Evolutionary conservation across 805 yeast genomes (phyloP).

Genomic region (Phaffomyces thermotolerans): DNA sequence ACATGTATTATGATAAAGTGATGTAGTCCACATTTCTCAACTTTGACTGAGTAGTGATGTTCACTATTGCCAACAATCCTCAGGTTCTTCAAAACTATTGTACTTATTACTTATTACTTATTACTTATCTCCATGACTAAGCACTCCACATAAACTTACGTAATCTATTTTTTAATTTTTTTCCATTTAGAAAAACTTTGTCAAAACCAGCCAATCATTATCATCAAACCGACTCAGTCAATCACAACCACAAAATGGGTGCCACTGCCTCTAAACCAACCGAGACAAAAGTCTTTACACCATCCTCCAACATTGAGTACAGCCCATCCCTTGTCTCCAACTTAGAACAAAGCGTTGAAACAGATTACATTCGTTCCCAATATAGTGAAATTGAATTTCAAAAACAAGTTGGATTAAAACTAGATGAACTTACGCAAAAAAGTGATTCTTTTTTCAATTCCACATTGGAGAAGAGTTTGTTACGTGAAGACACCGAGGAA

Average conservation of each 20-base stretch:
- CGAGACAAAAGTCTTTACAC: conserved; percentile 59
- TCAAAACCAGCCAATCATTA: not conserved
- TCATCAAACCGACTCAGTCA: not conserved
- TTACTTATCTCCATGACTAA: no score
- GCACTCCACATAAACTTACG: no score
- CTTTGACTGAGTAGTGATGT: no score
- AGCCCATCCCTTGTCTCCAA: conserved; percentile 56
- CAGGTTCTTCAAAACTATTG: no score
- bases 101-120: no score
- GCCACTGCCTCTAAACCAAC: conserved; percentile 49
- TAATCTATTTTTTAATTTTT: not conserved
- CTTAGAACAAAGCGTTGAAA: conserved; percentile 54
- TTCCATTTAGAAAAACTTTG: not conserved
- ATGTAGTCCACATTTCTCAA: no score
- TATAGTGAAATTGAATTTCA: conserved; percentile 60
- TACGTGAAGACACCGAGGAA: conserved; percentile 28
- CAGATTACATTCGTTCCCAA: conserved; percentile 67
- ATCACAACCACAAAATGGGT: conserved; percentile 37
- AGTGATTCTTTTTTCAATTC: conserved; percentile 45
- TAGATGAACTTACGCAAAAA: conserved; percentile 46
- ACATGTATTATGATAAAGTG: no score
- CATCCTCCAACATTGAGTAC: conserved; percentile 61
- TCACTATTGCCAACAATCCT: no score
- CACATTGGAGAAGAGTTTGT: conserved; percentile 37
- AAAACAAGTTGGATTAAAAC: conserved; percentile 52